Conservation (phyloP, 768 basidiomycete genomes). For the Lentinula sp. region DNA sequence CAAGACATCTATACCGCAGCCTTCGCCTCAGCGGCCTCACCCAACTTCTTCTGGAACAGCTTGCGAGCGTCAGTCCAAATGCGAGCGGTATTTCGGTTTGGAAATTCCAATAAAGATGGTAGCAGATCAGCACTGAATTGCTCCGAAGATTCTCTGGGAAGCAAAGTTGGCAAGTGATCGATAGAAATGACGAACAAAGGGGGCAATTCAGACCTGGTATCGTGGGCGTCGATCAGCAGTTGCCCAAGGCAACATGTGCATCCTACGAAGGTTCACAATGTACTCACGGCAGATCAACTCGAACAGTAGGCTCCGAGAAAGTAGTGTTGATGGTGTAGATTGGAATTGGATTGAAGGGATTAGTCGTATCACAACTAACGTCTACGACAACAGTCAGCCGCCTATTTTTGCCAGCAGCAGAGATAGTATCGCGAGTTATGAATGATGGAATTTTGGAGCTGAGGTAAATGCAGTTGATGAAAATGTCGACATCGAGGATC, state of each 20-base stretch:
- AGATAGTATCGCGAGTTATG: slow-evolving; percentile 63
- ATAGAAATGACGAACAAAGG: slow-evolving; percentile 86
- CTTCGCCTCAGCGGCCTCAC: slow-evolving; percentile 38
- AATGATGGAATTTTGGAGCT: slow-evolving; percentile 83
- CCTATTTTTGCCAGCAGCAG: slow-evolving; percentile 62
- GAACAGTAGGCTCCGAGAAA: slow-evolving; percentile 86
- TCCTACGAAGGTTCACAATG: not conserved
- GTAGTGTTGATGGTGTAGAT: slow-evolving; percentile 93
- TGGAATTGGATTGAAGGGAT: slow-evolving; percentile 96
- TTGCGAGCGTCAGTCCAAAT: slow-evolving; percentile 71
- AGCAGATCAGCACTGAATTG: slow-evolving; percentile 88
- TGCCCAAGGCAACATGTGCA: not conserved
- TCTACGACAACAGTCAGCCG: slow-evolving; percentile 84
- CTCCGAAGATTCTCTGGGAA: slow-evolving; percentile 95
- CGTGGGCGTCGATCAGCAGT: not conserved
- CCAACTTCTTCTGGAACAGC: slow-evolving; percentile 52
- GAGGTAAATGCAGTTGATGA: slow-evolving; percentile 99
- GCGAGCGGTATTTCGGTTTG: slow-evolving; percentile 43
- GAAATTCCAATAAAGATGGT: slow-evolving; percentile 71
- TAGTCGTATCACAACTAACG: slow-evolving; percentile 98
- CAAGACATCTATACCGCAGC: slow-evolving; percentile 3
- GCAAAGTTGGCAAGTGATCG: slow-evolving; percentile 91
- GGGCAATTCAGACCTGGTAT: slow-evolving; percentile 51
- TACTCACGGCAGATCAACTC: slow-evolving; percentile 75
- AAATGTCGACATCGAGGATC: slow-evolving; percentile 94